Evolutionary conservation across 352 stramenopile genomes (phyloP).

Genomic region (Globisporangium okanoganense): DNA sequence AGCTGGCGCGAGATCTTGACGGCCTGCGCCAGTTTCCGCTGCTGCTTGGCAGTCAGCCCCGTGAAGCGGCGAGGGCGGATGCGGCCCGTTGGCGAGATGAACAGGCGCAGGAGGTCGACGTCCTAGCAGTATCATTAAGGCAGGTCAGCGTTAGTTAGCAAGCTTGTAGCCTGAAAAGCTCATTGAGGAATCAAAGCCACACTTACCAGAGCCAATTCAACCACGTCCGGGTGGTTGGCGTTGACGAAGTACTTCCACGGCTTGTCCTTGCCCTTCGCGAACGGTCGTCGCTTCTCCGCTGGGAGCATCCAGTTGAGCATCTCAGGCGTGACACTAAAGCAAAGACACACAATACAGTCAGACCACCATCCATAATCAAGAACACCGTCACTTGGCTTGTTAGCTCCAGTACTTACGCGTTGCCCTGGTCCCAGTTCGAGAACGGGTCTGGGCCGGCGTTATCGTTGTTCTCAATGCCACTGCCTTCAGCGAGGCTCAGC

Average conservation of each 20-base stretch:
- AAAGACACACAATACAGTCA: not conserved
- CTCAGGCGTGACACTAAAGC: slow-evolving; percentile 37
- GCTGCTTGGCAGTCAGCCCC: slow-evolving; percentile 77
- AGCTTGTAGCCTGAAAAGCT: not conserved
- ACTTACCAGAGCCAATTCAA: slow-evolving; percentile 66
- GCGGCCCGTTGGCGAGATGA: slow-evolving; percentile 79
- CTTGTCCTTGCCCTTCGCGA: slow-evolving; percentile 54
- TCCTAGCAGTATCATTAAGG: slow-evolving; percentile 25
- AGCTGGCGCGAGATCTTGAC: slow-evolving; percentile 81
- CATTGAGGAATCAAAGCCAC: too few species aligned
- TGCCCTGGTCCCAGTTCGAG: slow-evolving; percentile 43
- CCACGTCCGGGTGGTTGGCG: slow-evolving; percentile 66
- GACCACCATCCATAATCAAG: not conserved
- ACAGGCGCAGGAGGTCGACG: slow-evolving; percentile 73
- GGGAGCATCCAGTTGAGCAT: slow-evolving; percentile 87
- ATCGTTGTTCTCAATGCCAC: slow-evolving; percentile 32
- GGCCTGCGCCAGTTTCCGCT: slow-evolving; percentile 69
- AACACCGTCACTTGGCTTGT: not conserved
- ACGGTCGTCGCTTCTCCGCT: slow-evolving; percentile 51
- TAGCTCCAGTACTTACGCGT: slow-evolving; percentile 48
- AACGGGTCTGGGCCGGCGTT: slow-evolving; percentile 37
- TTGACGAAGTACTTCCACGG: slow-evolving; percentile 79
- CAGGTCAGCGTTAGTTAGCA: not conserved
- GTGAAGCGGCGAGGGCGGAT: slow-evolving; percentile 81
- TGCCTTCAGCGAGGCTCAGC: slow-evolving; percentile 48